Percentiles rank a stretch among this genome's conserved stretches.
phyloP scores from a whole-genome alignment of 495 filamentous ascomycete species.

The Neurospora tetraspora region DNA sequence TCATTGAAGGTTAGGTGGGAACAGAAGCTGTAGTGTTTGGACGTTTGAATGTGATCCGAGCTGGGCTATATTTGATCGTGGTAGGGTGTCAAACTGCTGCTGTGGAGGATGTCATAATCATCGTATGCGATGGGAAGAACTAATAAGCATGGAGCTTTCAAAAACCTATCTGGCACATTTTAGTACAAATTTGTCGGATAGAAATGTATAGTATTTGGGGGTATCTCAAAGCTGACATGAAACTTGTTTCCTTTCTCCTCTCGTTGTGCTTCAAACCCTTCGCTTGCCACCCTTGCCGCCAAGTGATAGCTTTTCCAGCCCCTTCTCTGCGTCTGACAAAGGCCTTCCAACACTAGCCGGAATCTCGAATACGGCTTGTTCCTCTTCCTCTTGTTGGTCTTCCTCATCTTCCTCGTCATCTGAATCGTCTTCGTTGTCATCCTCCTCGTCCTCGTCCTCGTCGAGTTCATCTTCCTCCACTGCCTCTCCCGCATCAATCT shows the following conservation, averaged over 20 bases:
- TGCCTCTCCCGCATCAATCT: conserved; percentile 24
- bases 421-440: neutral
- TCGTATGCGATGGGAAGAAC: neutral
- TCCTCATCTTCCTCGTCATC: neutral
- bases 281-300: neutral
- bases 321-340: neutral
- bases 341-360: neutral
- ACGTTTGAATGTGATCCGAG: neutral
- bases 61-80: neutral
- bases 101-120: neutral
- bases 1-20: neutral
- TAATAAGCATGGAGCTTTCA: neutral
- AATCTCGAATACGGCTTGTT: neutral
- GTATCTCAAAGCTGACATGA: neutral
- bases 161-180: neutral
- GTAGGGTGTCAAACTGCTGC: neutral
- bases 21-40: neutral
- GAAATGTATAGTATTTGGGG: neutral
- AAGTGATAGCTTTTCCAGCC: neutral
- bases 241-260: neutral
- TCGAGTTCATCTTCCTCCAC: conserved; percentile 10
- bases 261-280: neutral
- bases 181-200: neutral
- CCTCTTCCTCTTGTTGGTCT: neutral
- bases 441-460: conserved; percentile 10